Evolutionary conservation across 495 filamentous ascomycete genomes (phyloP).

Genomic region (Penicillium diatomitis): DNA sequence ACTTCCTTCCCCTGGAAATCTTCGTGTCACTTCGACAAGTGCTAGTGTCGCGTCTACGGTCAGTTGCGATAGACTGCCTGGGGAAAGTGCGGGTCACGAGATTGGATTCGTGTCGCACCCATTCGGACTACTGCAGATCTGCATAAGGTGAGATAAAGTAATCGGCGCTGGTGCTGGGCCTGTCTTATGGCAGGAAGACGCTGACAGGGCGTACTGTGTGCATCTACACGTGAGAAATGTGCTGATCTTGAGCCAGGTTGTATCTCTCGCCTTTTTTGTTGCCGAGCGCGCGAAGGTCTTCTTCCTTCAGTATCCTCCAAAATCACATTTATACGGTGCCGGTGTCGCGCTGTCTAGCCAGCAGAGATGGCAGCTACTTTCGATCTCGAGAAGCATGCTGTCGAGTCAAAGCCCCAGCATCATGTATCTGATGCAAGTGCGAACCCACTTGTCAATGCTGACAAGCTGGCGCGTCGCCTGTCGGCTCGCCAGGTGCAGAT

Average conservation of each 20-base stretch:
- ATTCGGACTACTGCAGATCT: not conserved
- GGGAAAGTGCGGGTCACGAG: conserved; percentile 12
- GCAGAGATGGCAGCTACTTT: not conserved
- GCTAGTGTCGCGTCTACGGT: too few relatives aligned
- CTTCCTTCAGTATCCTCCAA: too few relatives aligned
- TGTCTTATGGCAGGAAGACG: not conserved
- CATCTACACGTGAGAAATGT: too few relatives aligned
- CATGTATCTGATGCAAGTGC: conserved; percentile 2
- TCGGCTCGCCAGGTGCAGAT: conserved; percentile 50
- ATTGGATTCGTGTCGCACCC: not conserved
- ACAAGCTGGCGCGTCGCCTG: conserved; percentile 25
- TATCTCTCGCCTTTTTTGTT: too few relatives aligned
- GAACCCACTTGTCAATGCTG: conserved; percentile 4
- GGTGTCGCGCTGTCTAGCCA: not conserved
- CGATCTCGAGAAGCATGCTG: conserved; percentile 4
- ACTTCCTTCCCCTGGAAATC: not conserved
- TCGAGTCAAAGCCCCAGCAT: conserved; percentile 3
- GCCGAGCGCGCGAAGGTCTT: too few relatives aligned
- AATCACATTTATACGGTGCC: too few relatives aligned
- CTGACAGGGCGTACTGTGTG: too few relatives aligned
- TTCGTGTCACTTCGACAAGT: too few relatives aligned
- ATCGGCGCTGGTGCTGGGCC: not conserved
- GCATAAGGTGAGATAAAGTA: not conserved
- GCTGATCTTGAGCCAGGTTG: too few relatives aligned
- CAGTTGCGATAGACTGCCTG: not conserved